phyloP scores from a whole-genome alignment of 495 filamentous ascomycete genomes.

The Tricharina praecox region DNA sequence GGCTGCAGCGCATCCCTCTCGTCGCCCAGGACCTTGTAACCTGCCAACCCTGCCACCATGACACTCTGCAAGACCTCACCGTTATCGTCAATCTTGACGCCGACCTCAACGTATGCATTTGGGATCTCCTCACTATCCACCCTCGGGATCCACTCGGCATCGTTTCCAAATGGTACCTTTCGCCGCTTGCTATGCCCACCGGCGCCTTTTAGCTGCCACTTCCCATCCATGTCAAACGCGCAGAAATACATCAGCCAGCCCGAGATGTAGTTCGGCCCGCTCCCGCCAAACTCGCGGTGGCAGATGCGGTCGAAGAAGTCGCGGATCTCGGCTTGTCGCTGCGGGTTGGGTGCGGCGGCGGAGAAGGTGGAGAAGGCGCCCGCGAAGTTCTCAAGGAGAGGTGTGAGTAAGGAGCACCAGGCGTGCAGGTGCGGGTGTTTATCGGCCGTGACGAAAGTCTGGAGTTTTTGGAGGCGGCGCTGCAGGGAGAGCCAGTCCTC shows the following conservation, averaged over 20 bases:
- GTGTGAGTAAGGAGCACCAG: constrained; percentile 16
- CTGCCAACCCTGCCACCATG: constrained; percentile 2
- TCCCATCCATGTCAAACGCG: constrained; percentile 27
- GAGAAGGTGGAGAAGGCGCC: constrained; percentile 24
- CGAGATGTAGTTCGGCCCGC: constrained; percentile 21
- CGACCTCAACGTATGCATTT: constrained; percentile 18
- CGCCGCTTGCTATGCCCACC: too few species aligned
- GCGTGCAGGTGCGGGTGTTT: constrained; percentile 3
- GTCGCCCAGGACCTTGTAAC: constrained; percentile 28
- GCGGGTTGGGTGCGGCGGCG: constrained; percentile 8
- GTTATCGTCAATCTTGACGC: constrained; percentile 7
- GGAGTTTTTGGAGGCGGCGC: constrained; percentile 28
- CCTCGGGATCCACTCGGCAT: not conserved
- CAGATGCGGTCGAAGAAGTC: constrained; percentile 18
- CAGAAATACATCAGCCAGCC: constrained; percentile 32
- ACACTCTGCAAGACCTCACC: constrained; percentile 4
- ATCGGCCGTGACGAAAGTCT: constrained; percentile 28
- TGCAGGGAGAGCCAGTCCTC: constrained; percentile 31
- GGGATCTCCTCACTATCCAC: not conserved
- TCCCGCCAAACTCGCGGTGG: constrained; percentile 10
- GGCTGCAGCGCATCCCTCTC: constrained; percentile 30
- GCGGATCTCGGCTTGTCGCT: constrained; percentile 1
- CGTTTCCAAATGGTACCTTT: too few species aligned
- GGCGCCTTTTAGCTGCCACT: constrained; percentile 7
- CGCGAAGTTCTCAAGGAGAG: constrained; percentile 24